Evolutionary conservation across 2,329 filamentous ascomycete genomes (phyloP).

Genomic region (Fusarium miscanthi): DNA sequence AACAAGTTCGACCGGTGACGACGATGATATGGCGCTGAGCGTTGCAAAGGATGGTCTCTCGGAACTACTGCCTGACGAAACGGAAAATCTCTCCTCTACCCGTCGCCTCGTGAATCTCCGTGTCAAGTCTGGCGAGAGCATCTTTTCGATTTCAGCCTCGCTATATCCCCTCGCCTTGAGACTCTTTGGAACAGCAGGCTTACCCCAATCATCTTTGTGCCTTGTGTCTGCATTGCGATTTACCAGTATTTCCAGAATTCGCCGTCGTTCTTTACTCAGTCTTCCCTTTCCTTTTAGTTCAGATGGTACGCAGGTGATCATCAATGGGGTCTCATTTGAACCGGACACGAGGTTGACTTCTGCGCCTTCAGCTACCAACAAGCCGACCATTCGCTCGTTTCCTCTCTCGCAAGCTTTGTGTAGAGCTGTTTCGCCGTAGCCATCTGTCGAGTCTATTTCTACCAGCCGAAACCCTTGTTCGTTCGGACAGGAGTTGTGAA

Average conservation of each 20-base stretch:
- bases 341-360: conserved; percentile 9
- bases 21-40: background rate
- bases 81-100: background rate
- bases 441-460: conserved; percentile 5
- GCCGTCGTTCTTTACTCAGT: background rate
- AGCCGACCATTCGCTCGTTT: conserved; percentile 2
- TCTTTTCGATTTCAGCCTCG: conserved; percentile 3
- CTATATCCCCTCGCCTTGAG: conserved; percentile 12
- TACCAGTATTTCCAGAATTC: conserved; percentile 6
- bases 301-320: conserved; percentile 1
- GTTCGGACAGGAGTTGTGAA: background rate
- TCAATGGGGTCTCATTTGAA: conserved; percentile 3
- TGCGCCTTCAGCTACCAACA: conserved; percentile 13
- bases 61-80: background rate
- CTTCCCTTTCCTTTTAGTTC: conserved; percentile 2
- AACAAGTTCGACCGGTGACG: background rate
- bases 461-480: background rate
- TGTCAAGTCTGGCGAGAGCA: conserved; percentile 5
- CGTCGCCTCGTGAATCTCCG: background rate
- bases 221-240: background rate
- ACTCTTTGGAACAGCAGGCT: background rate
- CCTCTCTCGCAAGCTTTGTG: conserved; percentile 22
- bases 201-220: background rate
- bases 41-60: background rate
- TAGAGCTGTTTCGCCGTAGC: conserved; percentile 12